phyloP scores from a whole-genome alignment of 805 yeast genomes.

The Saccharomycopsis oosterbeekiorum region DNA sequence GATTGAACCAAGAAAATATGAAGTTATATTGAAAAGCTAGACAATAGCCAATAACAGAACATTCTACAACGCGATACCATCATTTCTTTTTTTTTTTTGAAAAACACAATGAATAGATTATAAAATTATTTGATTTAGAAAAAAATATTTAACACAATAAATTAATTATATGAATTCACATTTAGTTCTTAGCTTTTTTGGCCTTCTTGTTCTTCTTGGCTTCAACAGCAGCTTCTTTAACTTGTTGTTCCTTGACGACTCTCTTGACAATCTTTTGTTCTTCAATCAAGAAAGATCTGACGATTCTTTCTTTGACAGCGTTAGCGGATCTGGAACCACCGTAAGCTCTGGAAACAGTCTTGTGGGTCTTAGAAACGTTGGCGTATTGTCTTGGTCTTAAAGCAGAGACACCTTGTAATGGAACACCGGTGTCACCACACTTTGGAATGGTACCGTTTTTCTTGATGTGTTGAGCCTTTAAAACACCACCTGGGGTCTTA shows the following conservation, averaged over 20 bases:
- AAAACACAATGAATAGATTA: not conserved
- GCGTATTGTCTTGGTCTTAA: conserved; percentile 99
- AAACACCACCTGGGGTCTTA: conserved; percentile 99
- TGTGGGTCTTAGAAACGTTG: conserved; percentile 86
- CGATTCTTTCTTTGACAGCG: conserved; percentile 98
- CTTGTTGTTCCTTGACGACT: conserved; percentile 94
- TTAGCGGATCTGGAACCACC: conserved; percentile 98
- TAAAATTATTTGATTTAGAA: conserved; percentile 1
- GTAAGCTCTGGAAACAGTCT: conserved; percentile 98
- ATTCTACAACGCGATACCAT: not conserved
- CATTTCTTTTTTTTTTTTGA: not conserved
- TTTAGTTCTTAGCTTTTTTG: conserved; percentile 15
- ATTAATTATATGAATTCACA: not conserved
- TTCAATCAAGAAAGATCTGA: conserved; percentile 99
- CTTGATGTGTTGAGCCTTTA: conserved; percentile 96
- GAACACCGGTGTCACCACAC: conserved; percentile 81
- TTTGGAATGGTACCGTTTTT: conserved; percentile 80
- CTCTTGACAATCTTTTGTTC: conserved; percentile 99
- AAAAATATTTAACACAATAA: conserved; percentile 1
- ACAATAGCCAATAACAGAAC: not conserved
- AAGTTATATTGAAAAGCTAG: not conserved
- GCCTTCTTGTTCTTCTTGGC: conserved; percentile 18
- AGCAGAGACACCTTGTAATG: conserved; percentile 81
- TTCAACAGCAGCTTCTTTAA: conserved; percentile 65
- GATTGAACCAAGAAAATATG: not conserved